Conservation (phyloP, 2,329 filamentous ascomycete genomes). For the Microdochium paspali region DNA sequence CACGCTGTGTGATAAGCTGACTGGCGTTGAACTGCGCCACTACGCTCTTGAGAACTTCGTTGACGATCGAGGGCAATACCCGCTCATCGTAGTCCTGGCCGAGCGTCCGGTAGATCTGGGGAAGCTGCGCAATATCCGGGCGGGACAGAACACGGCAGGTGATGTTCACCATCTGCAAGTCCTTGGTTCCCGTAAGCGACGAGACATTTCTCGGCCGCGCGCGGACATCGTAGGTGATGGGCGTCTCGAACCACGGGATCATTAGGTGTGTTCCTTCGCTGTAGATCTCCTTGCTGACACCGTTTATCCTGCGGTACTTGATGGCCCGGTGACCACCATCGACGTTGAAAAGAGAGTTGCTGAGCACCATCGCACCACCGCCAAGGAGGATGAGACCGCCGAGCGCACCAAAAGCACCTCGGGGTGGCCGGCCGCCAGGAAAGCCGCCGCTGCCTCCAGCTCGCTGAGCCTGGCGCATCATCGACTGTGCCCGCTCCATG, state of each 20-base stretch:
- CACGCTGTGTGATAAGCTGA: conserved; percentile 97
- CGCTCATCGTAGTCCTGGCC: conserved; percentile 96
- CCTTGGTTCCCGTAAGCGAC: conserved; percentile 95
- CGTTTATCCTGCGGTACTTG: conserved; percentile 89
- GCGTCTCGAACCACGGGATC: conserved; percentile 95
- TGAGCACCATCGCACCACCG: conserved; percentile 40
- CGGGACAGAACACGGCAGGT: conserved; percentile 97
- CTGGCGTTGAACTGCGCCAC: conserved; percentile 98
- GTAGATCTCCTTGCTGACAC: conserved; percentile 96
- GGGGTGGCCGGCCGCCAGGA: conserved; percentile 25
- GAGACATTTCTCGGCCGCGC: conserved; percentile 95
- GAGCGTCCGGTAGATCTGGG: conserved; percentile 94
- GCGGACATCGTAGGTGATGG: conserved; percentile 94
- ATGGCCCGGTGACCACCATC: conserved; percentile 98
- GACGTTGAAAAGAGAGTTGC: conserved; percentile 66
- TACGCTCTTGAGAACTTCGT: conserved; percentile 97
- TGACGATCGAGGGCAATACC: conserved; percentile 93
- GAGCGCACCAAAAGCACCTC: conserved; percentile 28
- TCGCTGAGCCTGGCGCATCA: conserved; percentile 18
- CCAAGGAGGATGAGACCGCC: conserved; percentile 32
- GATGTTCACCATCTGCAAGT: conserved; percentile 99
- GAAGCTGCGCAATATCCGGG: conserved; percentile 78
- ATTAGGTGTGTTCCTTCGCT: conserved; percentile 93
- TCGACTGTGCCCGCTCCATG: conserved; percentile 11
- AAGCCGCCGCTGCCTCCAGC: conserved; percentile 25